These are phyloP conservation scores for Setaria italica DNA, from an alignment of 202 grass and related monocot species.

Conservation along the genomic window DNA sequence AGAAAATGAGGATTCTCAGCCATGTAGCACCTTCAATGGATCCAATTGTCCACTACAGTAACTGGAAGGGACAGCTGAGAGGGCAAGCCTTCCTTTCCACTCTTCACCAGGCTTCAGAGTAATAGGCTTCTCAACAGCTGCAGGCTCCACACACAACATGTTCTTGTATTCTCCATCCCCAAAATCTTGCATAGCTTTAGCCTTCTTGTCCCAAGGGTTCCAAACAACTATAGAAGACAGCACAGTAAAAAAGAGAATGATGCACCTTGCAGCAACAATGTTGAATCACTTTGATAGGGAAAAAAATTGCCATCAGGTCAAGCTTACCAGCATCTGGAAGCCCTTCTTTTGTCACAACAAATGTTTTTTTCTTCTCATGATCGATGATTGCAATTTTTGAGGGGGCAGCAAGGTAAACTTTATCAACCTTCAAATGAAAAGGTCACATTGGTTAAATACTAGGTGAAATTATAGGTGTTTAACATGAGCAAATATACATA, in stretches of 20 bases:
- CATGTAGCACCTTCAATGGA: conserved; percentile 80
- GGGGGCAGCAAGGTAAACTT: conserved; percentile 84
- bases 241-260: neutral
- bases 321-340: conserved; percentile 93
- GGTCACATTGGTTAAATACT: conserved; percentile 28
- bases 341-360: conserved; percentile 91
- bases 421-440: conserved; percentile 72
- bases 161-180: conserved; percentile 90
- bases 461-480: neutral
- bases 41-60: conserved; percentile 96
- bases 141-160: conserved; percentile 92
- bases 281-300: neutral
- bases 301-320: conserved; percentile 18
- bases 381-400: conserved; percentile 97
- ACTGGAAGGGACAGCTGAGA: conserved; percentile 90
- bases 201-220: conserved; percentile 98
- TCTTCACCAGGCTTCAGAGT: conserved; percentile 93
- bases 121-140: conserved; percentile 87
- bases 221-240: conserved; percentile 71
- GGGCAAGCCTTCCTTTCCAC: conserved; percentile 83
- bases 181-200: conserved; percentile 91
- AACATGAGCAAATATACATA: conserved; percentile 45
- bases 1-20: conserved; percentile 56
- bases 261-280: conserved; percentile 4
- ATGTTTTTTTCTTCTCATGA: conserved; percentile 98